These are phyloP conservation scores for Heimioporus sp. DNA, from an alignment of 768 basidiomycete species.

Conservation along the genomic window DNA sequence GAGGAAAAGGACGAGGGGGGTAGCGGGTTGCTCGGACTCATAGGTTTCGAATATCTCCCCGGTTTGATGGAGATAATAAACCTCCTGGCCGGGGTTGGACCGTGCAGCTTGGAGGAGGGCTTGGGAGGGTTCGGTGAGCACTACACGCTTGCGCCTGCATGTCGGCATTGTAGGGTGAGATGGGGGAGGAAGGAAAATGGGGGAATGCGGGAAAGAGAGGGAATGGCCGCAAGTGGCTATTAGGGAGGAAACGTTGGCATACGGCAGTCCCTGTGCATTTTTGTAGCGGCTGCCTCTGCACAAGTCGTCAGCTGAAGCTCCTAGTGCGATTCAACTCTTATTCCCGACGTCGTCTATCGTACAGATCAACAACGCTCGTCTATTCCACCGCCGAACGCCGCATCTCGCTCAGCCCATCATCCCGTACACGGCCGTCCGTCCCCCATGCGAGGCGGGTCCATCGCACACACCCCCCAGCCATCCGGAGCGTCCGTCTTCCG, in stretches of 20 bases:
- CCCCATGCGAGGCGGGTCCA: constrained; percentile 11
- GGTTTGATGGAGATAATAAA: constrained; percentile 91
- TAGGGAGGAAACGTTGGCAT: constrained; percentile 52
- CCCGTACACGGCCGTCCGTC: constrained; percentile 1
- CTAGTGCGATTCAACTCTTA: constrained; percentile 9
- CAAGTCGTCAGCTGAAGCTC: constrained; percentile 15
- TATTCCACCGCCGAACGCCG: not conserved
- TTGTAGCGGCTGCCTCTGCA: constrained; percentile 23
- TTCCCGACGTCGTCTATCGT: not conserved
- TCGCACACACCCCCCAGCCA: not conserved
- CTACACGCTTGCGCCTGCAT: constrained; percentile 86
- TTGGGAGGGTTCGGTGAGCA: constrained; percentile 79
- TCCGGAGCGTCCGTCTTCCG: constrained; percentile 1
- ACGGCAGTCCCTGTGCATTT: constrained; percentile 31
- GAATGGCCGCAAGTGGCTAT: constrained; percentile 55
- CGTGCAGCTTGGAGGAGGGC: constrained; percentile 64
- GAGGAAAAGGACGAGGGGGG: constrained; percentile 25
- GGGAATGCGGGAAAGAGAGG: constrained; percentile 60
- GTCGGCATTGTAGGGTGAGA: constrained; percentile 66
- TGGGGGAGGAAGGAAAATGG: constrained; percentile 42
- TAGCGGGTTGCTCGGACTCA: constrained; percentile 59
- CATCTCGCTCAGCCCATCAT: not conserved
- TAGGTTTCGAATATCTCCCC: constrained; percentile 98
- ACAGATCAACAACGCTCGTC: constrained; percentile 4
- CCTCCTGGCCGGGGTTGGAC: constrained; percentile 65